Evolutionary conservation across 2,329 filamentous ascomycete species (phyloP).

Genomic region (Drechslerella dactyloides): DNA sequence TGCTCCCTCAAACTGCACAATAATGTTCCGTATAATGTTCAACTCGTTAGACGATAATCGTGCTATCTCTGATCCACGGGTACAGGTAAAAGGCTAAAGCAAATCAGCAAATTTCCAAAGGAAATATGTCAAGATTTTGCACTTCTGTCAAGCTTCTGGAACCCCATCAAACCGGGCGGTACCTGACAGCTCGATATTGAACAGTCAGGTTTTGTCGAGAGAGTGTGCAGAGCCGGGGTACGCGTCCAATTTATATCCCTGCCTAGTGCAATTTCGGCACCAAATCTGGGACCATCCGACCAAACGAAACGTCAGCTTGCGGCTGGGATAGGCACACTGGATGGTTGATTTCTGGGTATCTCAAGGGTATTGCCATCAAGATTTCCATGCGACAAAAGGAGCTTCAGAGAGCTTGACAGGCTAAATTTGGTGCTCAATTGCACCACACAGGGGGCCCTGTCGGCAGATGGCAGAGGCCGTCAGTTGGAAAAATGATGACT

Average conservation of each 20-base stretch:
- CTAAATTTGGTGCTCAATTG: background rate
- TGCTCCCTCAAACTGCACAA: too few relatives aligned
- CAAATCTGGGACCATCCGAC: constrained; percentile 18
- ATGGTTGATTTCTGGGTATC: constrained; percentile 2
- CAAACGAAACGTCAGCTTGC: constrained; percentile 11
- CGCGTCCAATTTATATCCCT: constrained; percentile 26
- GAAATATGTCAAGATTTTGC: background rate
- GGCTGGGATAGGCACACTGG: background rate
- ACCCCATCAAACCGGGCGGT: too few relatives aligned
- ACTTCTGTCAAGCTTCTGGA: background rate
- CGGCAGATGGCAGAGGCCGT: constrained; percentile 5
- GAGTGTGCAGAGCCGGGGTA: too few relatives aligned
- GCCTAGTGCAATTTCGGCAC: constrained; percentile 36
- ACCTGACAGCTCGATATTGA: too few relatives aligned
- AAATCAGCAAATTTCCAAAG: too few relatives aligned
- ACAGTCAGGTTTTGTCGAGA: background rate
- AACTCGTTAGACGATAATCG: too few relatives aligned
- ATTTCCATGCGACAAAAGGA: constrained; percentile 6
- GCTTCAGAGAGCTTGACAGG: constrained; percentile 3
- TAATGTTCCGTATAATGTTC: too few relatives aligned
- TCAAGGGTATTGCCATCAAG: background rate
- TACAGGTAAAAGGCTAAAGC: too few relatives aligned
- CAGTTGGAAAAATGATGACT: constrained; percentile 8
- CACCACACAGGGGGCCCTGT: too few relatives aligned
- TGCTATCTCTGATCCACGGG: too few relatives aligned